Conservation (phyloP, 192 early-diverging fungal genomes). For the Linnemannia exigua region DNA sequence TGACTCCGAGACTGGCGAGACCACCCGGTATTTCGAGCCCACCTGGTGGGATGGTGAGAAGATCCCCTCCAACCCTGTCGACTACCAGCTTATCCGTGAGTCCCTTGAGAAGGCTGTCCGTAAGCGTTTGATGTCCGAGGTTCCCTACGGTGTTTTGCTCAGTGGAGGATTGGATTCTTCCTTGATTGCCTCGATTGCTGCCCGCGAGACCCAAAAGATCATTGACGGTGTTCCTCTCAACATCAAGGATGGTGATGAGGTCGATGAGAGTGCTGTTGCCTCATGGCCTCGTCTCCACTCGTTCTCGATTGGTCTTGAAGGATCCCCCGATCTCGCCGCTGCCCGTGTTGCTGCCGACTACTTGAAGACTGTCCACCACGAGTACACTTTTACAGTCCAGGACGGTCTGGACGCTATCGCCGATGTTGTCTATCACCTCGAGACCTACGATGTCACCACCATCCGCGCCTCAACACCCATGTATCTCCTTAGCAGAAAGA, state of each 20-base stretch:
- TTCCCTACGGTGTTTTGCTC: slow-evolving; percentile 97
- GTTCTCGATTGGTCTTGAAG: slow-evolving; percentile 95
- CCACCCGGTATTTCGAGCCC: slow-evolving; percentile 91
- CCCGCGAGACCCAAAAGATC: slow-evolving; percentile 83
- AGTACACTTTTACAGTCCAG: slow-evolving; percentile 95
- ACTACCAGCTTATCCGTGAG: slow-evolving; percentile 83
- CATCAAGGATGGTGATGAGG: slow-evolving; percentile 73
- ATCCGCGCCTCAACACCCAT: slow-evolving; percentile 98
- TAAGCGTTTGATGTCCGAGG: slow-evolving; percentile 98
- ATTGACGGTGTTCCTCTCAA: slow-evolving; percentile 62
- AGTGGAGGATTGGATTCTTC: slow-evolving; percentile 96
- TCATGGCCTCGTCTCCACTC: slow-evolving; percentile 96
- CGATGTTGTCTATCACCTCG: slow-evolving; percentile 97
- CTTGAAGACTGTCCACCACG: slow-evolving; percentile 94
- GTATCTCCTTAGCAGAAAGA: slow-evolving; percentile 97
- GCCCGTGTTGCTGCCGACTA: slow-evolving; percentile 92
- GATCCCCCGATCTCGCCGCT: slow-evolving; percentile 93
- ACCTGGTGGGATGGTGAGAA: slow-evolving; percentile 85
- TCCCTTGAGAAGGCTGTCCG: slow-evolving; percentile 89
- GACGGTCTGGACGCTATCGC: slow-evolving; percentile 97
- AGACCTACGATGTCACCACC: slow-evolving; percentile 99
- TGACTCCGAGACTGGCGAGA: slow-evolving; percentile 81
- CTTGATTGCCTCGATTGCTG: slow-evolving; percentile 95
- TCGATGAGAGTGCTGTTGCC: slow-evolving; percentile 71
- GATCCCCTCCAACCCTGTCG: slow-evolving; percentile 65